Conservation (phyloP, 2,329 filamentous ascomycete species). For the Talaromyces sp. region DNA sequence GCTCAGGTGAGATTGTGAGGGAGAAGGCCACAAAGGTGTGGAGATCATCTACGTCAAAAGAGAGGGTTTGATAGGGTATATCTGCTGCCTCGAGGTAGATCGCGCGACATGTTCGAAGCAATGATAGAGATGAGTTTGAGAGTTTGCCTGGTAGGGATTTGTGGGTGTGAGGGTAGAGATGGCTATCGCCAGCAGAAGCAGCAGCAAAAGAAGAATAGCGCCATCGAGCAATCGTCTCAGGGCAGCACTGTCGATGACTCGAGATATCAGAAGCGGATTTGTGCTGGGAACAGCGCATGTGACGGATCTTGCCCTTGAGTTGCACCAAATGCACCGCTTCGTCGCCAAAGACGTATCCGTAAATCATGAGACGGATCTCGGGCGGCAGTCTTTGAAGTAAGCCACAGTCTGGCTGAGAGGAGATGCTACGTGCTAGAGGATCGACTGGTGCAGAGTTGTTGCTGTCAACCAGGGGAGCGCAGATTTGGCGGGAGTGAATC, state of each 20-base stretch:
- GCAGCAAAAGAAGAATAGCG: conserved; percentile 16
- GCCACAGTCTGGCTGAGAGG: conserved; percentile 21
- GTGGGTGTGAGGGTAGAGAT: conserved; percentile 35
- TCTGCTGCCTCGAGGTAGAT: conserved; percentile 34
- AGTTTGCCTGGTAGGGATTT: conserved; percentile 24
- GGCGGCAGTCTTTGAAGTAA: conserved; percentile 31
- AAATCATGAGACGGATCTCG: conserved; percentile 40
- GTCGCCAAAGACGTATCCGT: conserved; percentile 34
- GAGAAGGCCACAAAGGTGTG: conserved; percentile 36
- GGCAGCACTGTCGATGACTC: conserved; percentile 34
- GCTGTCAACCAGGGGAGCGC: conserved; percentile 23
- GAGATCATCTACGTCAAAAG: conserved; percentile 37
- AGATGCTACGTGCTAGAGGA: conserved; percentile 19
- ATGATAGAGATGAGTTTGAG: conserved; percentile 23
- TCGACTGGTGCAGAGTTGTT: conserved; percentile 10
- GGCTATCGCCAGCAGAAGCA: conserved; percentile 10
- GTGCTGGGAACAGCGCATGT: conserved; percentile 29
- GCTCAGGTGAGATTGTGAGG: conserved; percentile 21
- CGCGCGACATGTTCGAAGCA: conserved; percentile 33
- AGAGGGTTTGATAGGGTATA: conserved; percentile 28
- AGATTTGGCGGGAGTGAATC: conserved; percentile 37
- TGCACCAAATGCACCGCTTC: conserved; percentile 36
- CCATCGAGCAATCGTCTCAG: conserved; percentile 32
- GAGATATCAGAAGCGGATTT: conserved; percentile 23
- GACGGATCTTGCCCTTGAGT: conserved; percentile 33